Evolutionary conservation across 2,329 filamentous ascomycete species (phyloP).

Genomic region (Chaetomium strumarium): DNA sequence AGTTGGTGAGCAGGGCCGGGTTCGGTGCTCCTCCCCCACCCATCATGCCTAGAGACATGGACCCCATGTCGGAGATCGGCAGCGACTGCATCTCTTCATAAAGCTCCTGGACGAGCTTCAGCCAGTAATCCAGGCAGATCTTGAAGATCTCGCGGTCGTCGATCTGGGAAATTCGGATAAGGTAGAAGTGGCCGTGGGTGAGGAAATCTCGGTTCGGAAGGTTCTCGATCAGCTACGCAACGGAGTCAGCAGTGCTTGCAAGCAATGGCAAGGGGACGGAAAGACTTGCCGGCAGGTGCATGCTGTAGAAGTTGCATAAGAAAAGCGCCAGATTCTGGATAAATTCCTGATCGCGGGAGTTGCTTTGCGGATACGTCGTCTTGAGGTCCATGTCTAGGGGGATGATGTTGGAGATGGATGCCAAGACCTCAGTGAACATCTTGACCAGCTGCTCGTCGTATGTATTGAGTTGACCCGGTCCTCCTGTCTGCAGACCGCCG

Average conservation of each 20-base stretch:
- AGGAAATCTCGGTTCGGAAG: conserved; percentile 93
- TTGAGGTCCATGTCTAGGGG: conserved; percentile 87
- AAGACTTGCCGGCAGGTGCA: conserved; percentile 69
- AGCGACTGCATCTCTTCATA: conserved; percentile 99
- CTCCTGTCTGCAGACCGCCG: conserved; percentile 81
- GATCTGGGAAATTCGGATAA: conserved; percentile 97
- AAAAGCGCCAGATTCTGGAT: conserved; percentile 95
- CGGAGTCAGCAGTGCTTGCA: conserved; percentile 10
- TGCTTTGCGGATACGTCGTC: conserved; percentile 83
- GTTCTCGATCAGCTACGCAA: conserved; percentile 75
- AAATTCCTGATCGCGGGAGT: conserved; percentile 92
- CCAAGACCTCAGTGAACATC: conserved; percentile 97
- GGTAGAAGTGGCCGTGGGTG: conserved; percentile 93
- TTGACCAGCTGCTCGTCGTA: conserved; percentile 95
- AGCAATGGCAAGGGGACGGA: background rate
- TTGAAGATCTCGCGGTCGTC: conserved; percentile 99
- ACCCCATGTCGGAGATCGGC: conserved; percentile 88
- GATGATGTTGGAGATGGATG: conserved; percentile 87
- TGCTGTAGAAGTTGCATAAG: conserved; percentile 93
- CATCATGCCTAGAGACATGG: conserved; percentile 70
- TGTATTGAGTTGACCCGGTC: conserved; percentile 57
- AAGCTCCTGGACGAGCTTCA: conserved; percentile 92
- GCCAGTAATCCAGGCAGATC: conserved; percentile 98
- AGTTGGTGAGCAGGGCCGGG: conserved; percentile 77
- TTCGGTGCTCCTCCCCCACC: conserved; percentile 80